Base-by-base conservation (phyloP, 2,329 filamentous ascomycete genomes). In the Diplodia corticola region DNA sequence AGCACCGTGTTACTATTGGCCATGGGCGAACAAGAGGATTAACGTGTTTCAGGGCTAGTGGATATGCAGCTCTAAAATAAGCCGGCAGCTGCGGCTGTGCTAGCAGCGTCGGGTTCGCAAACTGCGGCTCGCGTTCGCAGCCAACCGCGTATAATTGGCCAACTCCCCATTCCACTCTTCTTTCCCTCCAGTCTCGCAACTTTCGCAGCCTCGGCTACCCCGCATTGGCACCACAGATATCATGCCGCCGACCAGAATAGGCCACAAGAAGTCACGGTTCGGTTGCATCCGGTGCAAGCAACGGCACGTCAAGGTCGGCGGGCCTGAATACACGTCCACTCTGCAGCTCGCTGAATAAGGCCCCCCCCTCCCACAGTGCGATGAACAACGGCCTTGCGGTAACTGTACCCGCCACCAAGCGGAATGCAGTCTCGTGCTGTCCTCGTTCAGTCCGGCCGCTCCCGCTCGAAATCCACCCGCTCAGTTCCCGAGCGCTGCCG, bases 261-360 rank as follows among this genome's bases (percentile, higher is more conserved):
- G 57, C 10, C 57, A 61, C 26, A 61, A 61, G 26, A 61, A 61
- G 24, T 61, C 57, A 15, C 57, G 57, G 1, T 61, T 61, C 28
- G 57, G 57, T 44, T 61, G 57, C 28, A 49, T 49, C 12, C 57
- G 57, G n/a, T 61, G 57, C 44, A 61, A 61, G 57, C 57, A 61
- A 28, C 57, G 57, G 26, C 57, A 61, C 44, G 57, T 61, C 12
- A 61, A 61, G 57, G 57, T 61, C 28, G 9, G 57, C 48, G 6
- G 24, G 10, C 22, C 9, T 44, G 10, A 28, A 3, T n/a, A n/a
- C 40, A 26, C 35, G 17, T 20, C 46, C 22, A 15, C 22, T 4
- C n/a, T 15, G 30, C 17, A 28, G 12, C 37, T 17, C 10, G 44
- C 55, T 55, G 17, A 48, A 33, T n/a, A 2, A 20, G n/a, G 24